Evolutionary conservation across 2,329 filamentous ascomycete genomes (phyloP).

Genomic region (Pestalotiopsis fici): DNA sequence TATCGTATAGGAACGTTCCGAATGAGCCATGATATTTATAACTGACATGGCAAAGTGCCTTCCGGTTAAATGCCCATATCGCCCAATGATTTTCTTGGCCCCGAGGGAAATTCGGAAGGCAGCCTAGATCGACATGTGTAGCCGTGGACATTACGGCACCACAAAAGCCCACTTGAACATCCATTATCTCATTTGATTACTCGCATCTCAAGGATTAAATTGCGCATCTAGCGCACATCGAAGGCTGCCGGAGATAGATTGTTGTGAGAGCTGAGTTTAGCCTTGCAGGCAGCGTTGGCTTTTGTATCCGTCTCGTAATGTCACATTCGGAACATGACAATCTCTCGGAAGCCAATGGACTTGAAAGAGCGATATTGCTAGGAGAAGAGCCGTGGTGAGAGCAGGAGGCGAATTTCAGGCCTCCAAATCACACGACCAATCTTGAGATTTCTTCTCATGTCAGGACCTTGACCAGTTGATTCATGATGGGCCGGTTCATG

Average conservation of each 20-base stretch:
- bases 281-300: not conserved
- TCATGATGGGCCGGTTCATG: not conserved
- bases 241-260: conserved; percentile 1
- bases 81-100: not conserved
- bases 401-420: not conserved
- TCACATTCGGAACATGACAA: not conserved
- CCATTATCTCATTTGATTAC: not conserved
- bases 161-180: not conserved
- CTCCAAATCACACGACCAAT: not conserved
- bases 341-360: not conserved
- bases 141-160: not conserved
- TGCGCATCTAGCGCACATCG: not conserved
- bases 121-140: not conserved
- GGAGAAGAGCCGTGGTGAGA: not conserved
- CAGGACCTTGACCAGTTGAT: not conserved
- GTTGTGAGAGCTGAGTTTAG: conserved; percentile 3
- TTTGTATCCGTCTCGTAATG: not conserved
- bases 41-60: not conserved
- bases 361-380: not conserved
- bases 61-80: conserved; percentile 3
- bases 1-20: not conserved
- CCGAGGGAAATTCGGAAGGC: not conserved
- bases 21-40: not conserved
- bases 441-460: not conserved
- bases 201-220: not conserved